These are phyloP conservation scores for Fusarium guadeloupense DNA, from an alignment of 2,329 filamentous ascomycete species.

Conservation along the genomic window DNA sequence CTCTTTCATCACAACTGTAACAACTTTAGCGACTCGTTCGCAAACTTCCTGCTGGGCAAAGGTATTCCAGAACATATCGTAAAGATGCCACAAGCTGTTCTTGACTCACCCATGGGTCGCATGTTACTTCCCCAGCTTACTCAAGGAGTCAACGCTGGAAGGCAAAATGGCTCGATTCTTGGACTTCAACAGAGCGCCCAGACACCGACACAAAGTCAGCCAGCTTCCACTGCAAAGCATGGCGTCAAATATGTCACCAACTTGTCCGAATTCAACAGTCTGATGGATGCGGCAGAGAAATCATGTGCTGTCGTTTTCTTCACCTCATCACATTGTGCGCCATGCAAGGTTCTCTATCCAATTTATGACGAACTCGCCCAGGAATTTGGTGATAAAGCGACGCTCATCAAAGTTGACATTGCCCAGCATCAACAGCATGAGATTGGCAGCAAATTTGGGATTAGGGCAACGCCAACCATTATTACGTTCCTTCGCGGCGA, in stretches of 20 bases:
- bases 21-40: constrained; percentile 93
- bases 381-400: constrained; percentile 72
- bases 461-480: constrained; percentile 87
- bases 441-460: constrained; percentile 70
- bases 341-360: constrained; percentile 86
- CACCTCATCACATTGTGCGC: constrained; percentile 85
- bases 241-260: constrained; percentile 69
- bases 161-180: constrained; percentile 61
- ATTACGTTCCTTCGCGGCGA: constrained; percentile 82
- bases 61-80: constrained; percentile 89
- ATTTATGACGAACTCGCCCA: constrained; percentile 81
- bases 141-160: constrained; percentile 60
- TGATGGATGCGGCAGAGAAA: constrained; percentile 65
- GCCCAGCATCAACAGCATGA: constrained; percentile 69
- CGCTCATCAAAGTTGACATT: constrained; percentile 86
- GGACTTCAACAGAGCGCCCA: constrained; percentile 57
- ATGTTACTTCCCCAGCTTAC: constrained; percentile 81
- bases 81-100: constrained; percentile 83
- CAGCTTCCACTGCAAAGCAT: constrained; percentile 38
- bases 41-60: constrained; percentile 87
- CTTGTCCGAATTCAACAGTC: constrained; percentile 41
- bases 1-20: constrained; percentile 95
- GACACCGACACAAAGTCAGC: constrained; percentile 15
- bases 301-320: constrained; percentile 89
- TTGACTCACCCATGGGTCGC: constrained; percentile 86